A percentile compares a stretch with the other conserved stretches of the same genome.
phyloP scores from a whole-genome alignment of 176 grass and related monocot species.

The Luzula sylvatica region DNA sequence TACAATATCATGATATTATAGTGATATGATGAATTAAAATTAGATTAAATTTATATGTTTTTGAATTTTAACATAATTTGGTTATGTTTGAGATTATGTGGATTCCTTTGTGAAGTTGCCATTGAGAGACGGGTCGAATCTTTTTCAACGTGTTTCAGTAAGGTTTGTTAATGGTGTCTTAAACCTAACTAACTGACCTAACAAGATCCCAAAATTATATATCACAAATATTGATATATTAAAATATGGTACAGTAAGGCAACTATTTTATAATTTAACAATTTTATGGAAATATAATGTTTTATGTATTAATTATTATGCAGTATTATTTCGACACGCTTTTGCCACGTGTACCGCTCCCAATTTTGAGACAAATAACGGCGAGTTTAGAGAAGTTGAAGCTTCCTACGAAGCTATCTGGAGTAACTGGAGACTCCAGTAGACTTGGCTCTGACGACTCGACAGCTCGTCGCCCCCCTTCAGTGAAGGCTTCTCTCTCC shows the following conservation, averaged over 20 bases:
- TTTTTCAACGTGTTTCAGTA: conserved; percentile 66
- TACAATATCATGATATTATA: not conserved
- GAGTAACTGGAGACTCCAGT: conserved; percentile 74
- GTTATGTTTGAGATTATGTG: conserved; percentile 25
- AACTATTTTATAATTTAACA: too few species aligned
- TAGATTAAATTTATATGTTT: too few species aligned
- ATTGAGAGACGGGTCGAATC: conserved; percentile 90
- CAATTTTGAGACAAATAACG: conserved; percentile 60
- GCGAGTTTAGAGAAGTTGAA: conserved; percentile 73
- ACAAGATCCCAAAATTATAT: too few species aligned
- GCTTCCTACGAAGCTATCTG: conserved; percentile 73
- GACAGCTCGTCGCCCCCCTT: conserved; percentile 76
- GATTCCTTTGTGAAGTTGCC: conserved; percentile 82
- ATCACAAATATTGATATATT: too few species aligned
- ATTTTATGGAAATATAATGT: conserved; percentile 19
- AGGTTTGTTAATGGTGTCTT: conserved; percentile 98
- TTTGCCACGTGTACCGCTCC: conserved; percentile 78
- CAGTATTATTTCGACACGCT: conserved; percentile 98
- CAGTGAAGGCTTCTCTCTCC: conserved; percentile 82
- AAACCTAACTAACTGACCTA: conserved; percentile 26
- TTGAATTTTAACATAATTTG: conserved; percentile 1
- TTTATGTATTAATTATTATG: conserved; percentile 10
- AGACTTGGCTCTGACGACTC: conserved; percentile 77
- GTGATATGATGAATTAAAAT: not conserved
- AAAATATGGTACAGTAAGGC: too few species aligned